phyloP scores from a whole-genome alignment of 352 stramenopile species.

The Phytopythium litorale region DNA sequence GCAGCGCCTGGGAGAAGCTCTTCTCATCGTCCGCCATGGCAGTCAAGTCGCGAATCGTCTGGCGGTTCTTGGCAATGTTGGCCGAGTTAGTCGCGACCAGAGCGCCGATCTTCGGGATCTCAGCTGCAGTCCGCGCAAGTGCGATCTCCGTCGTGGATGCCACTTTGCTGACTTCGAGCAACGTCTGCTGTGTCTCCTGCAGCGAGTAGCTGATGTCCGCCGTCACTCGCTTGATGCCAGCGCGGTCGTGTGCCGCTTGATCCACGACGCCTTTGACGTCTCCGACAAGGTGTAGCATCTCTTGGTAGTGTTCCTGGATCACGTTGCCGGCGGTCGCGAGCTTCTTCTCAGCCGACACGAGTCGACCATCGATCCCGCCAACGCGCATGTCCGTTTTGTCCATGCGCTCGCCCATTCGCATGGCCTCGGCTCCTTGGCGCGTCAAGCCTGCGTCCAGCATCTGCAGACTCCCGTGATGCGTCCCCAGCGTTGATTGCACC shows the following conservation, averaged over 20 bases:
- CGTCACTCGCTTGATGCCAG: conserved; percentile 27
- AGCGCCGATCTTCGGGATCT: conserved; percentile 50
- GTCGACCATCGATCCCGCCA: conserved; percentile 32
- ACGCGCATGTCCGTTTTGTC: conserved; percentile 27
- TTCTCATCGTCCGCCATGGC: conserved; percentile 31
- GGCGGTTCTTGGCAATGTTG: conserved; percentile 41
- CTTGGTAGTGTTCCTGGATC: conserved; percentile 43
- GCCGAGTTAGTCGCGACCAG: conserved; percentile 29
- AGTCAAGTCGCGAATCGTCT: conserved; percentile 33
- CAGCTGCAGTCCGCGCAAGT: conserved; percentile 32
- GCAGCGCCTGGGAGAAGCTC: conserved; percentile 16
- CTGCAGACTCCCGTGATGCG: conserved; percentile 29
- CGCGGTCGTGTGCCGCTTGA: conserved; percentile 30
- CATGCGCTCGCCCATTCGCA: conserved; percentile 22
- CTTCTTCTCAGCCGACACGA: conserved; percentile 46
- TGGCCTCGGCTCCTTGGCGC: conserved; percentile 31
- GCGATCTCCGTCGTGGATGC: conserved; percentile 35
- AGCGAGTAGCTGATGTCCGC: conserved; percentile 34
- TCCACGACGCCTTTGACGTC: conserved; percentile 25
- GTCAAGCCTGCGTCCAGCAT: conserved; percentile 22
- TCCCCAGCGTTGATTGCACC: conserved; percentile 21
- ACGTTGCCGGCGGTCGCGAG: conserved; percentile 18
- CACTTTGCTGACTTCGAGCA: conserved; percentile 41
- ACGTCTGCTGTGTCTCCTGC: conserved; percentile 44
- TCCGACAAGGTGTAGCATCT: conserved; percentile 26